Percentiles rank a stretch among this genome's conserved stretches.
phyloP scores from a whole-genome alignment of 441 rosid genomes.

The Arabidopsis lyrata region DNA sequence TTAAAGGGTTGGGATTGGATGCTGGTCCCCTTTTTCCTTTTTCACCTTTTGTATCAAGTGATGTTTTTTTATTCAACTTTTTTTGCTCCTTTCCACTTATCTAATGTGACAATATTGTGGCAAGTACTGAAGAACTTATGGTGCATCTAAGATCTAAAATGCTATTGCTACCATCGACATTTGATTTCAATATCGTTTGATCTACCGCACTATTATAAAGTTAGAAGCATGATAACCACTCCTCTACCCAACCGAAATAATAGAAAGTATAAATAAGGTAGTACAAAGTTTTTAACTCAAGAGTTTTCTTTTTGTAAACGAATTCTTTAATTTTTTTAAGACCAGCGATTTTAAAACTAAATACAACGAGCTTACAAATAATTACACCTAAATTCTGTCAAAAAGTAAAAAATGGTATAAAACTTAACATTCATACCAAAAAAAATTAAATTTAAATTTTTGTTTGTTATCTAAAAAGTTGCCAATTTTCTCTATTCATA shows the following conservation, averaged over 20 bases:
- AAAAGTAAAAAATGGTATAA: too few species aligned
- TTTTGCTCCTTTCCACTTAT: slow-evolving; percentile 42
- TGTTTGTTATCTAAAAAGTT: background rate
- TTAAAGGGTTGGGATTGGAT: slow-evolving; percentile 46
- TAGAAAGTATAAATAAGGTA: slow-evolving; percentile 2
- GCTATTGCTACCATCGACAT: slow-evolving; percentile 18
- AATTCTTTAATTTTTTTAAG: background rate
- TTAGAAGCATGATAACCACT: slow-evolving; percentile 26
- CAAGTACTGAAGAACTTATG: slow-evolving; percentile 15
- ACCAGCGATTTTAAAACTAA: background rate
- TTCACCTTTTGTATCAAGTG: slow-evolving; percentile 27
- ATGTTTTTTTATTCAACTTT: slow-evolving; percentile 7
- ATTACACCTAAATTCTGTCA: background rate
- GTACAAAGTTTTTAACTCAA: background rate
- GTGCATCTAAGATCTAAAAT: slow-evolving; percentile 8
- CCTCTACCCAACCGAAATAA: background rate
- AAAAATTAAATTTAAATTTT: too few species aligned
- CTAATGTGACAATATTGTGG: slow-evolving; percentile 25
- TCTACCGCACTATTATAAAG: slow-evolving; percentile 24
- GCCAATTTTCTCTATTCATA: background rate
- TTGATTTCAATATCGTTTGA: slow-evolving; percentile 26
- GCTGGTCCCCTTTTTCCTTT: slow-evolving; percentile 44
- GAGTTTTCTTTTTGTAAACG: background rate
- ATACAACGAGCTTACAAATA: background rate
- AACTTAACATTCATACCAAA: too few species aligned